phyloP scores from a whole-genome alignment of 305 asterid species.

The Ajuga reptans region DNA sequence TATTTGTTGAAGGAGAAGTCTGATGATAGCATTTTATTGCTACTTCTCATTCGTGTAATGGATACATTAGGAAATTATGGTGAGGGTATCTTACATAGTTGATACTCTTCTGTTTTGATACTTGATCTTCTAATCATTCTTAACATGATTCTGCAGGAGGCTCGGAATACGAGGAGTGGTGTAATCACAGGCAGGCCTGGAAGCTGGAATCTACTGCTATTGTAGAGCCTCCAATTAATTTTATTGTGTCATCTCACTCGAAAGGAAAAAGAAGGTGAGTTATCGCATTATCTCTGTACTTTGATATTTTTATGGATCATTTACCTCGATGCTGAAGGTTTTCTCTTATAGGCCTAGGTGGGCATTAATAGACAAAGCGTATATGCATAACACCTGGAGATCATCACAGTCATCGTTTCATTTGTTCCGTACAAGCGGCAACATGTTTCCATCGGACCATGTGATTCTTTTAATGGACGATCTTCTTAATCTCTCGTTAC shows the following conservation, averaged over 20 bases:
- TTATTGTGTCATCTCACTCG: conserved; percentile 73
- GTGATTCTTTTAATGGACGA: conserved; percentile 62
- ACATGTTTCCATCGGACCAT: conserved; percentile 57
- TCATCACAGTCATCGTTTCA: conserved; percentile 90
- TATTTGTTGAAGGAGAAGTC: conserved; percentile 88
- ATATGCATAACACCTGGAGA: conserved; percentile 96
- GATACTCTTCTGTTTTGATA: conserved; percentile 21
- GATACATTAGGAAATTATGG: conserved; percentile 92
- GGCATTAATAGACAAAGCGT: conserved; percentile 88
- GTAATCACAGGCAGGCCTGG: conserved; percentile 90
- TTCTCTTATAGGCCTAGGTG: conserved; percentile 74
- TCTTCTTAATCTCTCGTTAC: conserved; percentile 80
- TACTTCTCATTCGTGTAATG: conserved; percentile 86
- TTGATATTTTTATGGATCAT: conserved; percentile 16
- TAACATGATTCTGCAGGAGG: conserved; percentile 49
- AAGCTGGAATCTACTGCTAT: conserved; percentile 88
- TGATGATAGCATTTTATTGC: conserved; percentile 90
- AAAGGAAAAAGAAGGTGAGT: conserved; percentile 85
- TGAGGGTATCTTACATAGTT: conserved; percentile 27
- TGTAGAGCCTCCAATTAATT: conserved; percentile 86
- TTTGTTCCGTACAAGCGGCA: conserved; percentile 52
- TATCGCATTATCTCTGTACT: conserved; percentile 13
- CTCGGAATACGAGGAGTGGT: conserved; percentile 98
- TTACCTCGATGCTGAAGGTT: conserved; percentile 22
- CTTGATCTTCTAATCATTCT: conserved; percentile 12